A percentile compares a stretch with the other conserved stretches of the same genome.
These are phyloP conservation scores for Turnera subulata DNA, from an alignment of 345 rosid species.

Conservation along the genomic window DNA sequence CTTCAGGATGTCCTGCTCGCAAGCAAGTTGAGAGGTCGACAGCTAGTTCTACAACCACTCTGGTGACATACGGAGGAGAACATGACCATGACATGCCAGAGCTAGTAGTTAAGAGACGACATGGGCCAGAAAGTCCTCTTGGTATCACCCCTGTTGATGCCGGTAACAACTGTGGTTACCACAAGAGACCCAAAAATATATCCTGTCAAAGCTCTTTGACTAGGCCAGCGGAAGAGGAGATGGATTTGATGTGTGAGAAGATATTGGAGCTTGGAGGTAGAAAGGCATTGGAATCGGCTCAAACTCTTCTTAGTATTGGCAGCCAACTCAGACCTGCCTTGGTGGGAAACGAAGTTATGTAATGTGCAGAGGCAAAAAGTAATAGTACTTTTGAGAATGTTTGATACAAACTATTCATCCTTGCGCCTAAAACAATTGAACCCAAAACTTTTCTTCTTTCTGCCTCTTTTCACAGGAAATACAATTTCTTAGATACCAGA, in stretches of 20 bases:
- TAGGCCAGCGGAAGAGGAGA: constrained; percentile 1
- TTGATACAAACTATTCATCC: too few species aligned
- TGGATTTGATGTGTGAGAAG: constrained; percentile 17
- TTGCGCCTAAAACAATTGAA: too few species aligned
- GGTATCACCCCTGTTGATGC: neutral
- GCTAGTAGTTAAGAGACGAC: constrained; percentile 11
- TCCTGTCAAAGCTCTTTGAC: neutral
- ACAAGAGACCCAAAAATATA: constrained; percentile 2
- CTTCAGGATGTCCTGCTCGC: constrained; percentile 24
- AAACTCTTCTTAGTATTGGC: constrained; percentile 24
- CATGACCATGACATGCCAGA: constrained; percentile 25
- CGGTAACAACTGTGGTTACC: neutral
- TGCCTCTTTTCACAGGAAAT: too few species aligned
- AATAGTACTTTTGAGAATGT: too few species aligned
- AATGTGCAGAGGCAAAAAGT: too few species aligned
- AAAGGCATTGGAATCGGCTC: constrained; percentile 25
- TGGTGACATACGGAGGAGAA: constrained; percentile 16
- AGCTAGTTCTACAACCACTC: constrained; percentile 7
- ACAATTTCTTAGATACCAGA: too few species aligned
- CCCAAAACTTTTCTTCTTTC: too few species aligned
- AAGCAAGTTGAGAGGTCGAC: constrained; percentile 24
- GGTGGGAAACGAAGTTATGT: neutral
- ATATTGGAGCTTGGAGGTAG: constrained; percentile 27
- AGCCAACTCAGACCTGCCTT: constrained; percentile 8
- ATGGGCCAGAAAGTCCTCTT: neutral